Percentiles rank a stretch among this genome's conserved stretches.
Conservation (phyloP, 1,139 yeast species). For the Suhomyces chickasaworum region DNA sequence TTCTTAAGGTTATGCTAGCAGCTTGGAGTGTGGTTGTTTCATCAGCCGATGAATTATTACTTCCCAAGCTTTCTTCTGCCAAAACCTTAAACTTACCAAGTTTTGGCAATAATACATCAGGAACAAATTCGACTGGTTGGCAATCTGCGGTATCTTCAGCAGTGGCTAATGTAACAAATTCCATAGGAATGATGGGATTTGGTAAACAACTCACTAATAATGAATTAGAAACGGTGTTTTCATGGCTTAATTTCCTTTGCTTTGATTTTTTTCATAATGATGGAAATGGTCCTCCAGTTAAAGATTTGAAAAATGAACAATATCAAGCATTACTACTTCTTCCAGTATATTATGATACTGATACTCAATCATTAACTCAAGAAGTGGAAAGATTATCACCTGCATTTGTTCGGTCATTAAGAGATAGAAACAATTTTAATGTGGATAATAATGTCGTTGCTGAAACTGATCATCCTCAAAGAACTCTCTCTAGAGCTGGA, state of each 20-base stretch:
- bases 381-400: slow-evolving; percentile 65
- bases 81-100: slow-evolving; percentile 39
- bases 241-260: slow-evolving; percentile 70
- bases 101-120: slow-evolving; percentile 8
- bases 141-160: slow-evolving; percentile 53
- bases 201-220: slow-evolving; percentile 57
- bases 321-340: slow-evolving; percentile 67
- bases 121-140: slow-evolving; percentile 34
- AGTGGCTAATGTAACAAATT: slow-evolving; percentile 48
- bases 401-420: slow-evolving; percentile 49
- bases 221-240: slow-evolving; percentile 70
- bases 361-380: slow-evolving; percentile 49
- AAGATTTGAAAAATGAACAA: slow-evolving; percentile 60
- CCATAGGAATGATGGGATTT: slow-evolving; percentile 49
- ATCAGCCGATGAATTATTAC: slow-evolving; percentile 65
- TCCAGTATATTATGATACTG: slow-evolving; percentile 67
- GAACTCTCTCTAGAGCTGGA: slow-evolving; percentile 46
- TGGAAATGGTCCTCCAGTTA: slow-evolving; percentile 80
- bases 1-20: slow-evolving; percentile 69
- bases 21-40: slow-evolving; percentile 72
- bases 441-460: slow-evolving; percentile 19
- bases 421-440: slow-evolving; percentile 43
- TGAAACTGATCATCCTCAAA: slow-evolving; percentile 6
- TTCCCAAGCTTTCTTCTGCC: slow-evolving; percentile 70
- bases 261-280: slow-evolving; percentile 76